phyloP scores from a whole-genome alignment of 2,329 filamentous ascomycete genomes.

The Boeremia lycopersici region DNA sequence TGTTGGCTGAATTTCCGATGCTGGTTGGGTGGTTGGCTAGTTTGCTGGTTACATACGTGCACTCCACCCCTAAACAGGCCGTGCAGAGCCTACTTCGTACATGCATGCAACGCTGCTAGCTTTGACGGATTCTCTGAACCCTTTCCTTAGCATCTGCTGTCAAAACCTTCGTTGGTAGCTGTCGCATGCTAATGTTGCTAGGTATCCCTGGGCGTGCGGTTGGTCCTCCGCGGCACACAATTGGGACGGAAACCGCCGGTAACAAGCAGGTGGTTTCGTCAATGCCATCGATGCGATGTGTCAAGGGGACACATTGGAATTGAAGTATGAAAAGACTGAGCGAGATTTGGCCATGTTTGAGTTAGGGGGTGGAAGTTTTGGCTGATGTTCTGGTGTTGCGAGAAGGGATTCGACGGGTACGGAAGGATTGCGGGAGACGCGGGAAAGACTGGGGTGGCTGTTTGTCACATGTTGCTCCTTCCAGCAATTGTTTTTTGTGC shows the following conservation, averaged over 20 bases:
- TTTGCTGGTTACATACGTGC: background rate
- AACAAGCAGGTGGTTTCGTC: background rate
- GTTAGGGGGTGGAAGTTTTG: background rate
- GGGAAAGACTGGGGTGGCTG: slow-evolving; percentile 6
- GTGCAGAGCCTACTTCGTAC: background rate
- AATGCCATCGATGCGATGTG: background rate
- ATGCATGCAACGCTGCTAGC: slow-evolving; percentile 7
- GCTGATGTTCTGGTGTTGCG: background rate
- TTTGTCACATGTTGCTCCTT: background rate
- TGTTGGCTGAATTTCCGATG: background rate
- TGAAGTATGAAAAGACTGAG: background rate
- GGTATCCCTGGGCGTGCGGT: background rate
- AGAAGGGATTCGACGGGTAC: slow-evolving; percentile 6
- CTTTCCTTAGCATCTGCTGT: slow-evolving; percentile 4
- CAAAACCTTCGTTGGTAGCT: slow-evolving; percentile 1
- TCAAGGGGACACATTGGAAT: background rate
- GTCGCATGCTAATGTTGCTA: background rate
- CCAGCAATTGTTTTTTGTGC: background rate
- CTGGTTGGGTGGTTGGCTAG: background rate
- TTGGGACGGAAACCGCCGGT: slow-evolving; percentile 3
- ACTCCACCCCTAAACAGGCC: background rate
- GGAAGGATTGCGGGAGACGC: slow-evolving; percentile 17
- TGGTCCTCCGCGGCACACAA: background rate
- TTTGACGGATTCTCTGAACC: background rate
- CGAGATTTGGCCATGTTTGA: background rate